Base-by-base conservation (phyloP, 371 early-diverging fungal species). In the Blastocladiella emersonii region DNA sequence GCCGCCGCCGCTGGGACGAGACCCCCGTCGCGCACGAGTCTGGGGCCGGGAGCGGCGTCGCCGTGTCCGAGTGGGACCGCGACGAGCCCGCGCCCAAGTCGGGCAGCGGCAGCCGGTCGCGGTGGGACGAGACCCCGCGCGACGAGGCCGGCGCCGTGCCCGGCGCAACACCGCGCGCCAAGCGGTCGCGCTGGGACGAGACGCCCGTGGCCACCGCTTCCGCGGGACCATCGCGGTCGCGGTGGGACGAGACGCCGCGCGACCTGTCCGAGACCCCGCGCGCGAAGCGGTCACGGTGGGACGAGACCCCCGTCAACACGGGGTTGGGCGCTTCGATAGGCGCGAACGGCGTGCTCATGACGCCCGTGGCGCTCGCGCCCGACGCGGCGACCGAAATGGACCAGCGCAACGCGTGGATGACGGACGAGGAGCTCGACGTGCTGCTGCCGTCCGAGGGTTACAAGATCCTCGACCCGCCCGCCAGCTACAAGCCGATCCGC, bases 351-450 rank as follows among this genome's bases (percentile, higher is more conserved):
- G 80, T 85, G 6, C 86, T 84, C 17, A 85, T 89, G 83, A 91
- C 92, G 3, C 91, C 92, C 10, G 89, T 90, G 61, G 88, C 86
- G 3, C 71, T 78, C 57, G 85, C 88, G 51, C 90, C 87, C 86
- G 89, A 91, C 65, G 78, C 84, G 55, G 15, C 32, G 30, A 51
- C 53, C 15, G 94, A 90, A 67, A 75, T 92, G 60, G 95, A 93
- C 64, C 72, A 77, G 34, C 88, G 97, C 55, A 96, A 96, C 71
- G 72, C 83, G 62, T 85, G 84, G 61, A 70, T 88, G 30, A 78
- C 92, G 4, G 98, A 98, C 70, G 95, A 91, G 61, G 96, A 95
- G 67, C 79, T 98, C 35, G 92, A 98, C 67, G 82, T 85, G 37
- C 85, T 97, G 81, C 85, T 98, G 53, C 98, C 98, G 1, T 70